Evolutionary conservation across 1,139 yeast species (phyloP).

Genomic region (Groenewaldozyma auringiensis): DNA sequence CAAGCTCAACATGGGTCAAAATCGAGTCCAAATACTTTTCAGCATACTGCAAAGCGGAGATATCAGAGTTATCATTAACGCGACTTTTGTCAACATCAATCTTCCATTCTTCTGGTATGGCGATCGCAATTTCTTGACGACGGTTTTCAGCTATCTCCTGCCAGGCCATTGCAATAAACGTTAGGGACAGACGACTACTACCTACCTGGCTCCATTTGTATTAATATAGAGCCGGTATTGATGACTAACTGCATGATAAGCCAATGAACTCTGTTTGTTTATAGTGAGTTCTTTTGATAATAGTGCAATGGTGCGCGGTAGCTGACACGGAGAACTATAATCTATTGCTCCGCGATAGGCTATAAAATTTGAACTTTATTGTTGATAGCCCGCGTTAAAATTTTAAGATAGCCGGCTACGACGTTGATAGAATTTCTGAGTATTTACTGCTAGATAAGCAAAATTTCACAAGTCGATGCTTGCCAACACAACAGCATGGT

Average conservation of each 20-base stretch:
- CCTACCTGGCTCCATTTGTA: not conserved
- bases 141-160: slow-evolving; percentile 2
- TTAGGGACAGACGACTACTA: not conserved
- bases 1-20: slow-evolving; percentile 1
- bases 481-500: not conserved
- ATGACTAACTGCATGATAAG: not conserved
- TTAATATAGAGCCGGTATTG: not conserved
- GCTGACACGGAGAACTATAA: not conserved
- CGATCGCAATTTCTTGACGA: not conserved
- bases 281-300: not conserved
- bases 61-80: not conserved
- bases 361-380: not conserved
- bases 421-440: not conserved
- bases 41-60: not conserved
- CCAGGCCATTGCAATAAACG: not conserved
- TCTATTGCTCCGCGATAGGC: not conserved
- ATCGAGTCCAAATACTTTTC: slow-evolving; percentile 10
- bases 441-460: not conserved
- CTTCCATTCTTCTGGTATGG: slow-evolving; percentile 4
- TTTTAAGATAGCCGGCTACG: not conserved
- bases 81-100: not conserved
- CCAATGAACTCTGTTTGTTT: not conserved
- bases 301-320: not conserved
- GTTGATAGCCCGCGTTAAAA: not conserved
- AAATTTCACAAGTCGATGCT: not conserved